Evolutionary conservation across 257 asterid species (phyloP).

Genomic region (Cinchona pubescens): DNA sequence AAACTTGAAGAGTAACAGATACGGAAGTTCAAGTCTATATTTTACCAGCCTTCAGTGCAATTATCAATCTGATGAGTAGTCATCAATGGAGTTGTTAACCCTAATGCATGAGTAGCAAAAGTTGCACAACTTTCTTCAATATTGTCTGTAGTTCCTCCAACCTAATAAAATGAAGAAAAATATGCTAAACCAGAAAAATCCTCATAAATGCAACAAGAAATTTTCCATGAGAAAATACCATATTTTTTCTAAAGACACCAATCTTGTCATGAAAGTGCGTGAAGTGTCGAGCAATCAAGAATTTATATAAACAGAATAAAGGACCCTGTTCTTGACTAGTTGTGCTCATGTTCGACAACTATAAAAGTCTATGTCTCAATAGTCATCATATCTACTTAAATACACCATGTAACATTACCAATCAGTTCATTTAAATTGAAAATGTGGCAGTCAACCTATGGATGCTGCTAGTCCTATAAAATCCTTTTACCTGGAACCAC

Average conservation of each 20-base stretch:
- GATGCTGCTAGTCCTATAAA: neutral
- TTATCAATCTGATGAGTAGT: conserved; percentile 99
- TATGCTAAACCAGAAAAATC: neutral
- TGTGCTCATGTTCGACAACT: neutral
- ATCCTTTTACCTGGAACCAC: neutral
- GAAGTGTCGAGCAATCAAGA: neutral
- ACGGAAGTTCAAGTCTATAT: neutral
- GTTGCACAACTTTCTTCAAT: conserved; percentile 95
- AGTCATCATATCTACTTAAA: neutral
- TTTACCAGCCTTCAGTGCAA: conserved; percentile 92
- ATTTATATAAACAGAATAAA: neutral
- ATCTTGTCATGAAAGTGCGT: neutral
- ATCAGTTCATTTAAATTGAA: neutral
- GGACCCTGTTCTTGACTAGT: neutral
- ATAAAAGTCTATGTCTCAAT: neutral
- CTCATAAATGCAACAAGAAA: neutral
- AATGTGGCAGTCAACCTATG: neutral
- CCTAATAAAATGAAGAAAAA: conserved; percentile 38
- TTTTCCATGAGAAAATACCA: neutral
- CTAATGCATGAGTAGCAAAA: conserved; percentile 85
- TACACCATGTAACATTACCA: neutral
- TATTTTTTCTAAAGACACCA: neutral
- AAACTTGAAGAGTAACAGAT: conserved; percentile 18
- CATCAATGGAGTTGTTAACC: conserved; percentile 57
- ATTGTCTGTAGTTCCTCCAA: conserved; percentile 95